Conservation (phyloP, 192 early-diverging fungal species). For the Diversispora epigaea region DNA sequence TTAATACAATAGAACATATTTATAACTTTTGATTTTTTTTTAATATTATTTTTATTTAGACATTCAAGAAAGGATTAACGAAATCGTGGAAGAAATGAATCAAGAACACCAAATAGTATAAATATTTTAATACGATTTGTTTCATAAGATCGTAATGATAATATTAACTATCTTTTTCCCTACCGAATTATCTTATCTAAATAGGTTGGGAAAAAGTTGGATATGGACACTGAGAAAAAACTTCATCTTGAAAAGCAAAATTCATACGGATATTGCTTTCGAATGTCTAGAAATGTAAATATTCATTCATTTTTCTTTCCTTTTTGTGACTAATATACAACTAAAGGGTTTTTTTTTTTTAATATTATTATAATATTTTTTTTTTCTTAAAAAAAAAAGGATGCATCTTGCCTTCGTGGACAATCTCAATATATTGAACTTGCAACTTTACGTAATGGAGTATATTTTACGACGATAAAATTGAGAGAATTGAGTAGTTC, state of each 20-base stretch:
- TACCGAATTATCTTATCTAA: neutral
- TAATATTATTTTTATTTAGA: conserved; percentile 34
- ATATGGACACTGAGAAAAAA: conserved; percentile 80
- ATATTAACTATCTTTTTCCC: neutral
- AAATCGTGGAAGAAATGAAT: conserved; percentile 52
- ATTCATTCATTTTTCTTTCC: neutral
- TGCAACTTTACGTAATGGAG: conserved; percentile 84
- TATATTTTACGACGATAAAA: conserved; percentile 78
- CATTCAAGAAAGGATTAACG: conserved; percentile 52
- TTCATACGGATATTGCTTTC: conserved; percentile 82
- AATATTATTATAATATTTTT: neutral
- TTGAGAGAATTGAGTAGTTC: conserved; percentile 60
- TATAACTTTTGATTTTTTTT: conserved; percentile 27
- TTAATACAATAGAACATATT: neutral
- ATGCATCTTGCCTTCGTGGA: conserved; percentile 68
- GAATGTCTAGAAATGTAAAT: conserved; percentile 65
- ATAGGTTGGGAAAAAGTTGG: conserved; percentile 63
- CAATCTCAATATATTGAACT: conserved; percentile 79
- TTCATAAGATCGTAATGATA: too few relatives aligned
- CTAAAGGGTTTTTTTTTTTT: too few relatives aligned
- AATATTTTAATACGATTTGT: neutral
- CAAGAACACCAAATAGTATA: conserved; percentile 60
- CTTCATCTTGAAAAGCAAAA: conserved; percentile 87
- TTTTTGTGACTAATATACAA: conserved; percentile 43
- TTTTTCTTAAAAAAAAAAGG: conserved; percentile 37